Conservation (phyloP, 495 filamentous ascomycete species). For the Hypoxylon trugodes region DNA sequence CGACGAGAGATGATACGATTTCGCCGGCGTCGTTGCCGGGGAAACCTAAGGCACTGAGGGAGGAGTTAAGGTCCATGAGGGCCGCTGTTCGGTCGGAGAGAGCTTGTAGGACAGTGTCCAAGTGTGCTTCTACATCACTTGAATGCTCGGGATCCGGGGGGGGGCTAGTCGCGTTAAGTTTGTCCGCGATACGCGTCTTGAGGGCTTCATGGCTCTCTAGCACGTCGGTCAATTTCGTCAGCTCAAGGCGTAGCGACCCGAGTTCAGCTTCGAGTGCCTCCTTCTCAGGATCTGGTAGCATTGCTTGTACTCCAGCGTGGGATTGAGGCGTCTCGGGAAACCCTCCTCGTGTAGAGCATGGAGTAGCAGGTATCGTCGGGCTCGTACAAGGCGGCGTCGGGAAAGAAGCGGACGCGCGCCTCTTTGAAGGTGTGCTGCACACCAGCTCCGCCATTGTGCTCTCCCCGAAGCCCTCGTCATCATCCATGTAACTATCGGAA, state of each 20-base stretch:
- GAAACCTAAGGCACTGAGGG: conserved; percentile 65
- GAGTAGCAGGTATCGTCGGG: conserved; percentile 42
- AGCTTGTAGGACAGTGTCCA: conserved; percentile 45
- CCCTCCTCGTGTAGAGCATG: conserved; percentile 32
- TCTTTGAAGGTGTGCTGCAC: conserved; percentile 54
- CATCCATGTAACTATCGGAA: conserved; percentile 51
- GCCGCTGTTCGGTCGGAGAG: conserved; percentile 53
- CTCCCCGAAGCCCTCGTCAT: conserved; percentile 49
- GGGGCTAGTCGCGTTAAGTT: conserved; percentile 34
- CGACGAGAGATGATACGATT: conserved; percentile 60
- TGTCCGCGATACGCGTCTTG: conserved; percentile 43
- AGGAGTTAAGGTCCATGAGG: conserved; percentile 44
- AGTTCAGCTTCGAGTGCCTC: conserved; percentile 50
- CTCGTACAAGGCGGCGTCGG: conserved; percentile 61
- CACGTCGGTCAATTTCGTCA: conserved; percentile 48
- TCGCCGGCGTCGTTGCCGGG: conserved; percentile 55
- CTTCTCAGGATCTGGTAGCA: conserved; percentile 55
- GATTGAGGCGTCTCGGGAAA: conserved; percentile 51
- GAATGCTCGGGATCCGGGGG: not conserved
- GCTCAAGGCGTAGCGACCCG: conserved; percentile 49
- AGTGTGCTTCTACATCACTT: conserved; percentile 47
- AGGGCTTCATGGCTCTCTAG: conserved; percentile 50
- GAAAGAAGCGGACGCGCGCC: conserved; percentile 48
- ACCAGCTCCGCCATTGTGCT: conserved; percentile 49
- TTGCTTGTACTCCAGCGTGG: conserved; percentile 47